Conservation (phyloP, 441 rosid species). For the Kokia cookei region DNA sequence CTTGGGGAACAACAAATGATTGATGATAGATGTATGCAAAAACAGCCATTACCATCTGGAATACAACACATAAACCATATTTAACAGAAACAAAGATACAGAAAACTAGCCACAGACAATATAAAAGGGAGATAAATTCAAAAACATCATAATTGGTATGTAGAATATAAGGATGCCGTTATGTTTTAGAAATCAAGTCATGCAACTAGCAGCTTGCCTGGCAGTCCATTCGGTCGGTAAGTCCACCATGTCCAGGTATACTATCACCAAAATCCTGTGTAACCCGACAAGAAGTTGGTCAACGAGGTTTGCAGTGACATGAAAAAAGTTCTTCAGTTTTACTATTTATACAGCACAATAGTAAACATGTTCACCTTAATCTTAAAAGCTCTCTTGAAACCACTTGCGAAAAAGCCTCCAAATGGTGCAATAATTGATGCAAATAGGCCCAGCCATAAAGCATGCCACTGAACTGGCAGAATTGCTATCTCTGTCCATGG, state of each 20-base stretch:
- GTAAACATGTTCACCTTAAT: constrained; percentile 49
- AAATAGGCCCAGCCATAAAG: constrained; percentile 68
- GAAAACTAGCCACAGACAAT: background rate
- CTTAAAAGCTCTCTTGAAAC: constrained; percentile 91
- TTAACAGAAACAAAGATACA: background rate
- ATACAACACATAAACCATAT: background rate
- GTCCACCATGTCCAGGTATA: constrained; percentile 93
- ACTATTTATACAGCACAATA: background rate
- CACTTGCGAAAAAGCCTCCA: constrained; percentile 96
- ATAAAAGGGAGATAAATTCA: background rate
- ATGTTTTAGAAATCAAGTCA: background rate
- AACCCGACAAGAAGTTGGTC: background rate
- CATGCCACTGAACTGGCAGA: constrained; percentile 89
- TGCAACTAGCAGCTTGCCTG: constrained; percentile 41
- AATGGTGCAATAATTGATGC: constrained; percentile 95
- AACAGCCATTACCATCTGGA: constrained; percentile 89
- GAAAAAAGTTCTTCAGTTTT: background rate
- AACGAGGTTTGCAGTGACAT: background rate
- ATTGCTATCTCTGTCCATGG: constrained; percentile 75
- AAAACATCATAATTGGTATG: background rate
- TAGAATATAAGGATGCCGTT: background rate
- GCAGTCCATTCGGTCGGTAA: constrained; percentile 97
- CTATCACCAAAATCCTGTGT: constrained; percentile 80
- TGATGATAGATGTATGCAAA: constrained; percentile 85
- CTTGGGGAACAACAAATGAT: constrained; percentile 64